Percentiles rank a stretch among this genome's conserved stretches.
phyloP scores from a whole-genome alignment of 2,329 filamentous ascomycete genomes.

The Talaromyces sp. region DNA sequence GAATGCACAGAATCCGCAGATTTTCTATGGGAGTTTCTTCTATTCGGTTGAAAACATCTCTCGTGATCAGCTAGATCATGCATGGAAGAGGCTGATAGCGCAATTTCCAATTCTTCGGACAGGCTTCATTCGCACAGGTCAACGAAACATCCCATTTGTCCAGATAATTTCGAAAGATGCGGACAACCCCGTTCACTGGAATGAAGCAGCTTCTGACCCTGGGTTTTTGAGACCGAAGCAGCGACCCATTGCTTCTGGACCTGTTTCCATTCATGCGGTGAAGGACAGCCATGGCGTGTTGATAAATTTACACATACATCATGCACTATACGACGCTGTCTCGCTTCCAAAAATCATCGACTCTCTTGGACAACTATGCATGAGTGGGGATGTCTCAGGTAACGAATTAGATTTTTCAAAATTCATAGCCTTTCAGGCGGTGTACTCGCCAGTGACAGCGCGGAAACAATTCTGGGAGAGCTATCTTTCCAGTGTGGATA shows the following conservation, averaged over 20 bases:
- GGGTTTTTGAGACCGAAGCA: slow-evolving; percentile 11
- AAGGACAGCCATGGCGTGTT: slow-evolving; percentile 26
- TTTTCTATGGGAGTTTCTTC: slow-evolving; percentile 71
- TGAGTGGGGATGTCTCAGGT: slow-evolving; percentile 13
- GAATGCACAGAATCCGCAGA: slow-evolving; percentile 57
- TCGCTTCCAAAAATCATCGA: slow-evolving; percentile 64
- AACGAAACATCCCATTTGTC: slow-evolving; percentile 50
- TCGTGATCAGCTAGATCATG: slow-evolving; percentile 45
- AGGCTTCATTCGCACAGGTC: slow-evolving; percentile 52
- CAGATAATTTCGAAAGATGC: slow-evolving; percentile 56
- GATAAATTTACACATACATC: slow-evolving; percentile 63
- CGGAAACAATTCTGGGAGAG: slow-evolving; percentile 43
- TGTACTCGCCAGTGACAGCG: slow-evolving; percentile 20
- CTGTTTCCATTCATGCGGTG: slow-evolving; percentile 33
- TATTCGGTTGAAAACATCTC: slow-evolving; percentile 45
- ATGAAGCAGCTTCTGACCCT: slow-evolving; percentile 14
- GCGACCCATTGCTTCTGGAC: slow-evolving; percentile 16
- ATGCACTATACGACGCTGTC: slow-evolving; percentile 83
- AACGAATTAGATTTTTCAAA: slow-evolving; percentile 33
- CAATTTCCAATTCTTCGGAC: slow-evolving; percentile 66
- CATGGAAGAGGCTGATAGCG: slow-evolving; percentile 59
- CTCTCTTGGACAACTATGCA: slow-evolving; percentile 46
- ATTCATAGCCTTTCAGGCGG: slow-evolving; percentile 35
- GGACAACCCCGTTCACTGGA: slow-evolving; percentile 29
- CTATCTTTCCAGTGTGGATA: slow-evolving; percentile 27